Conservation (phyloP, 139 green algal species). For the Micractinium sp. region DNA sequence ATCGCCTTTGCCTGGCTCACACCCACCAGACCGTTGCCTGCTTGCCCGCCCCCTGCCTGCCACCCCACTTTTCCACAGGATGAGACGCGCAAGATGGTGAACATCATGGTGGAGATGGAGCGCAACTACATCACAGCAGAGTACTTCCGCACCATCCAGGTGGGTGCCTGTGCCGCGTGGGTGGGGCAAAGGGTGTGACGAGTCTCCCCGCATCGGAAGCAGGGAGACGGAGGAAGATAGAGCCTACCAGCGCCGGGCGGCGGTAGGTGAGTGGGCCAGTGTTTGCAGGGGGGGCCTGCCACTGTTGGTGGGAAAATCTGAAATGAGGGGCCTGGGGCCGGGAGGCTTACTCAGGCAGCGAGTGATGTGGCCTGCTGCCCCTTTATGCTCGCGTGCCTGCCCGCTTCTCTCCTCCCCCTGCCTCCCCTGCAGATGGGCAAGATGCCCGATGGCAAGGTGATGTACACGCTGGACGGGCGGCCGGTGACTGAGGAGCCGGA, state of each 20-base stretch:
- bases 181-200: neutral
- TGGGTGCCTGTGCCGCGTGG: neutral
- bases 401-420: neutral
- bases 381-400: neutral
- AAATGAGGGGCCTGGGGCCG: too few species aligned
- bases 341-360: too few species aligned
- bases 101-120: slow-evolving; percentile 94
- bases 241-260: too few species aligned
- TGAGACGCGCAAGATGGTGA: slow-evolving; percentile 67
- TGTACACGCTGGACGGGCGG: slow-evolving; percentile 59
- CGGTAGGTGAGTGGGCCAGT: too few species aligned
- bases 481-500: slow-evolving; percentile 58
- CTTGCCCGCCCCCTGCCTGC: neutral
- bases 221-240: too few species aligned
- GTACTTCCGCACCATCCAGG: slow-evolving; percentile 77
- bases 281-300: too few species aligned
- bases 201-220: too few species aligned
- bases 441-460: slow-evolving; percentile 58
- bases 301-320: too few species aligned
- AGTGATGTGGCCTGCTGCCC: neutral
- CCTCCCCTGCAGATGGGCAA: slow-evolving; percentile 42
- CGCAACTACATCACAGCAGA: slow-evolving; percentile 89
- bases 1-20: neutral
- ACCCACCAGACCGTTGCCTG: too few species aligned
- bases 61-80: too few species aligned